A percentile compares a stretch with the other conserved stretches of the same genome.
These are phyloP conservation scores for Solanum pinnatisectum DNA, from an alignment of 257 asterid genomes.

Conservation along the genomic window DNA sequence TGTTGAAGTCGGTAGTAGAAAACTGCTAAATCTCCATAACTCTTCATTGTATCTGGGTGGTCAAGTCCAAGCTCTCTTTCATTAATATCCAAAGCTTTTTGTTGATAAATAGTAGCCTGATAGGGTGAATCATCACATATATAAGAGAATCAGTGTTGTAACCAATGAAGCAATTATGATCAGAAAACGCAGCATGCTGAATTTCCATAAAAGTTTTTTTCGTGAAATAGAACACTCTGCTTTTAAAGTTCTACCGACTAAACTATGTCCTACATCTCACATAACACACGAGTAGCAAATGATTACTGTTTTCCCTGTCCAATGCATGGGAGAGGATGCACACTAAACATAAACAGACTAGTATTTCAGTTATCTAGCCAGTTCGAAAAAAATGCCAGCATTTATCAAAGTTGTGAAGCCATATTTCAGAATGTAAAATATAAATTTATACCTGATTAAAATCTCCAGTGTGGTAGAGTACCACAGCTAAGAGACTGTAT, in stretches of 20 bases:
- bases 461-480: conserved; percentile 98
- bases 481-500: conserved; percentile 97
- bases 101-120: conserved; percentile 95
- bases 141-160: neutral
- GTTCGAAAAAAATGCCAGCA: neutral
- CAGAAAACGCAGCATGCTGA: neutral
- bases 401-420: neutral
- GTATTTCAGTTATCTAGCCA: neutral
- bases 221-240: neutral
- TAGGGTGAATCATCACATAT: neutral
- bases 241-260: neutral
- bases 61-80: conserved; percentile 99
- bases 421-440: neutral
- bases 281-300: neutral
- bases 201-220: neutral
- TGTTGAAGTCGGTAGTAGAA: conserved; percentile 98
- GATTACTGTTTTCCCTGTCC: neutral
- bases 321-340: neutral
- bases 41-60: conserved; percentile 99
- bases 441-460: conserved; percentile 70
- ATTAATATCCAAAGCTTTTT: conserved; percentile 91
- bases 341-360: neutral
- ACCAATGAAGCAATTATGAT: neutral
- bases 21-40: conserved; percentile 97
- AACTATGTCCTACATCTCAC: neutral